Conservation (phyloP, 495 filamentous ascomycete species). For the Zalerion maritima region DNA sequence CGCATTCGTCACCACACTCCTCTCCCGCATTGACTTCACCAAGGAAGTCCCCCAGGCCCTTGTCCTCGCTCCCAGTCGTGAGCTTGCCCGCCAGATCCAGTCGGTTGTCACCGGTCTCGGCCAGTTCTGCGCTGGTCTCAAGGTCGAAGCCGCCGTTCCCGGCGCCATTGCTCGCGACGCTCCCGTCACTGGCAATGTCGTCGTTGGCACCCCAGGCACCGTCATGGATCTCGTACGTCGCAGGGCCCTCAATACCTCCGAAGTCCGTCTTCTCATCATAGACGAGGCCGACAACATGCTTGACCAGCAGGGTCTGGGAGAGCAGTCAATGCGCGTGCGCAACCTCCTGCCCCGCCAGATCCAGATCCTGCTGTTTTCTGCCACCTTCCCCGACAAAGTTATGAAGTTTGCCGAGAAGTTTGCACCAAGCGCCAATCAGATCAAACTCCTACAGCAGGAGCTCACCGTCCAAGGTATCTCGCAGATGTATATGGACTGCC, state of each 20-base stretch:
- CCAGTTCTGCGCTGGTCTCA: constrained; percentile 56
- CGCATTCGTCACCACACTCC: constrained; percentile 83
- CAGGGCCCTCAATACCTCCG: constrained; percentile 45
- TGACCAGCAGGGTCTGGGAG: constrained; percentile 84
- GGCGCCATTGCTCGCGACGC: constrained; percentile 47
- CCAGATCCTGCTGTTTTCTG: constrained; percentile 89
- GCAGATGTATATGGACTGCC: constrained; percentile 90
- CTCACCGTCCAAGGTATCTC: constrained; percentile 94
- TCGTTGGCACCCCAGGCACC: constrained; percentile 91
- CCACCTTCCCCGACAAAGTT: constrained; percentile 82
- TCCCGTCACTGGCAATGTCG: constrained; percentile 52
- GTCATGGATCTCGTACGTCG: constrained; percentile 72
- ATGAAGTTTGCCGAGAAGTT: constrained; percentile 64
- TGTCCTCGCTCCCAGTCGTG: constrained; percentile 81
- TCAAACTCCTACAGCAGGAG: constrained; percentile 77
- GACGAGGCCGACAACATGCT: constrained; percentile 96
- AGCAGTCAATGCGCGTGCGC: constrained; percentile 73
- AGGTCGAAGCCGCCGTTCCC: constrained; percentile 67
- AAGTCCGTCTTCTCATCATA: constrained; percentile 65
- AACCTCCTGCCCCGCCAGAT: constrained; percentile 55
- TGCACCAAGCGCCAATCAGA: constrained; percentile 71
- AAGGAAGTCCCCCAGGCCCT: constrained; percentile 65
- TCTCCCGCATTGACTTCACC: constrained; percentile 63
- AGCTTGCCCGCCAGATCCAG: constrained; percentile 88
- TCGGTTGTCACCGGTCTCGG: constrained; percentile 71